A percentile compares a stretch with the other conserved stretches of the same genome.
Evolutionary conservation across 768 basidiomycete genomes (phyloP).

Genomic region (Tubosaeta sp.): DNA sequence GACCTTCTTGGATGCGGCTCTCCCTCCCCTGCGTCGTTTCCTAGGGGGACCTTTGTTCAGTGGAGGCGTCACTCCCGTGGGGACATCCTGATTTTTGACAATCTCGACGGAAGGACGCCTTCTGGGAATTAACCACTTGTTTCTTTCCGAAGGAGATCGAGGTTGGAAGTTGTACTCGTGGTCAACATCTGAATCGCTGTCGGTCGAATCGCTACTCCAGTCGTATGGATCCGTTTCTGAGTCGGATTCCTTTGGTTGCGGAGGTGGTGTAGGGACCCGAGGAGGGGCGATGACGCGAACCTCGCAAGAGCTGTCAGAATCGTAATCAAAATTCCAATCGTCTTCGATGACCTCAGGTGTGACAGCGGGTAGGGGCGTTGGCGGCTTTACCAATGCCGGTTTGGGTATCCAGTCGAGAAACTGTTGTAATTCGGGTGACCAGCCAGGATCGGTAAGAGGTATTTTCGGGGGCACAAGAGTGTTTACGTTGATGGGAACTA

Average conservation of each 20-base stretch:
- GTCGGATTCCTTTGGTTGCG: constrained; percentile 3
- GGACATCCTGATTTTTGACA: neutral
- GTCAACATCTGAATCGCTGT: constrained; percentile 11
- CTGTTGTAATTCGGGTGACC: constrained; percentile 12
- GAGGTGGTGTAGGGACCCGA: neutral
- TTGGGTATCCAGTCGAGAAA: constrained; percentile 16
- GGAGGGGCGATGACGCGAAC: neutral
- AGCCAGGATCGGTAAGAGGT: constrained; percentile 20
- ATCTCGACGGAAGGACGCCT: constrained; percentile 20
- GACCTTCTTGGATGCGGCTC: neutral
- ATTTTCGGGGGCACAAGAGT: constrained; percentile 18
- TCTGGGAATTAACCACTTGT: constrained; percentile 17
- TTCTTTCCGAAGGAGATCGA: too few relatives aligned
- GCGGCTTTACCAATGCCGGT: constrained; percentile 12
- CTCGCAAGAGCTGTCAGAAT: constrained; percentile 18
- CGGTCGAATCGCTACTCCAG: neutral
- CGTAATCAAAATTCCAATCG: constrained; percentile 20
- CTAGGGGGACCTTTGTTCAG: constrained; percentile 5
- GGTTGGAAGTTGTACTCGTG: constrained; percentile 5
- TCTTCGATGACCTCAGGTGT: neutral
- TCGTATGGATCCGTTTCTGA: constrained; percentile 6
- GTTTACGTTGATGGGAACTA: constrained; percentile 27
- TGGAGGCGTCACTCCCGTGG: neutral
- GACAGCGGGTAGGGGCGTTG: neutral
- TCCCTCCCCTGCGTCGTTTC: constrained; percentile 18